Percentiles rank a stretch among this genome's conserved stretches.
These are phyloP conservation scores for Mycena epipterygia DNA, from an alignment of 768 basidiomycete species.

Conservation along the genomic window DNA sequence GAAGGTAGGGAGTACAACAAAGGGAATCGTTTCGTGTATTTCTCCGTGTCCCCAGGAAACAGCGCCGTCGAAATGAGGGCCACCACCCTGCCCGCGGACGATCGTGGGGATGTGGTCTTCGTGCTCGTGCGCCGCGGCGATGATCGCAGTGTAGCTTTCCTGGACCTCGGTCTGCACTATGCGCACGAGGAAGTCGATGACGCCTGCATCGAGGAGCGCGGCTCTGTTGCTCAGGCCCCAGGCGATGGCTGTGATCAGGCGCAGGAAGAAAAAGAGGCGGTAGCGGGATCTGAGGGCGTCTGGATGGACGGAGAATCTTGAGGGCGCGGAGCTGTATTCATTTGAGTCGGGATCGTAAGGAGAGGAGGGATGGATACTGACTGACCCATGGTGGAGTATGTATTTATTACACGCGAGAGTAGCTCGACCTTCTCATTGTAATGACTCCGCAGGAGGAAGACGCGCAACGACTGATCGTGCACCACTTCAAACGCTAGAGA, in stretches of 20 bases:
- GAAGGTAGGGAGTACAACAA: too few relatives aligned
- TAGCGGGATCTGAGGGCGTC: constrained; percentile 14
- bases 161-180: constrained; percentile 28
- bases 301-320: not conserved
- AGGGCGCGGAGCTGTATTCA: not conserved
- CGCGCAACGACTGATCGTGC: constrained; percentile 30
- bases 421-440: constrained; percentile 21
- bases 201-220: constrained; percentile 30
- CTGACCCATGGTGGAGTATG: constrained; percentile 20
- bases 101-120: constrained; percentile 3
- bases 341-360: not conserved
- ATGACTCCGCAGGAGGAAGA: constrained; percentile 16
- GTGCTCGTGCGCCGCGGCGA: not conserved
- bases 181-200: constrained; percentile 25
- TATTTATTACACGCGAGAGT: constrained; percentile 14
- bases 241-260: constrained; percentile 15
- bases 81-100: constrained; percentile 24
- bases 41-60: constrained; percentile 15
- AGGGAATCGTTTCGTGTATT: too few relatives aligned
- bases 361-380: not conserved
- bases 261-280: constrained; percentile 26
- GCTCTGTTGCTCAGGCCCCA: constrained; percentile 31
- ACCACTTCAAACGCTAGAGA: constrained; percentile 20
- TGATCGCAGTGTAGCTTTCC: constrained; percentile 27
- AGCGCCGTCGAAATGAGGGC: constrained; percentile 26